phyloP scores from a whole-genome alignment of 139 green algal species.

The Diplosphaera chodatii region DNA sequence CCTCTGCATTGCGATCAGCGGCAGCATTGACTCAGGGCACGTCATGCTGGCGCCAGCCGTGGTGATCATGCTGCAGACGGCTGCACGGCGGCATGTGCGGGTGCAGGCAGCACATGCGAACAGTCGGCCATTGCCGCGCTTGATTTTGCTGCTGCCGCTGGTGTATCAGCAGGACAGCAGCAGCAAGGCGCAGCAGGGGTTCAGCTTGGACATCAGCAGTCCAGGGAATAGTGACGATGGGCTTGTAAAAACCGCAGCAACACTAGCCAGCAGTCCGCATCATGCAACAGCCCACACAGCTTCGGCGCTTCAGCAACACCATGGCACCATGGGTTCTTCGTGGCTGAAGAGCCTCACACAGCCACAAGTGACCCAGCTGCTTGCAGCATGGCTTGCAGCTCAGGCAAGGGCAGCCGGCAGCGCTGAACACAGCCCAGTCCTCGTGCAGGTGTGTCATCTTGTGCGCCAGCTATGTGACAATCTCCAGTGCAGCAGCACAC shows the following conservation, averaged over 20 bases:
- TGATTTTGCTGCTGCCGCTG: conserved; percentile 18
- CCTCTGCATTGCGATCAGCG: background rate
- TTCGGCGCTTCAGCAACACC: too few species aligned
- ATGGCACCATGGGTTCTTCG: too few species aligned
- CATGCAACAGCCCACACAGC: too few species aligned
- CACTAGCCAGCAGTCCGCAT: background rate
- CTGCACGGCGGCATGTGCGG: background rate
- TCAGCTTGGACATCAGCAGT: too few species aligned
- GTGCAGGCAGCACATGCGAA: background rate
- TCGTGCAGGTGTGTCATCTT: background rate
- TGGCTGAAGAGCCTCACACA: conserved; percentile 2
- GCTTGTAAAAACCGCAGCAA: background rate
- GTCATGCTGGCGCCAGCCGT: background rate
- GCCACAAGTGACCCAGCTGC: conserved; percentile 1
- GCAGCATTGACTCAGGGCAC: background rate
- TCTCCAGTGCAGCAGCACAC: too few species aligned
- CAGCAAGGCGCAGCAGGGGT: too few species aligned
- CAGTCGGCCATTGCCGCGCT: conserved; percentile 8
- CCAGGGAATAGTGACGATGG: too few species aligned
- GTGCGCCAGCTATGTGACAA: too few species aligned
- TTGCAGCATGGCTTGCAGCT: conserved; percentile 12
- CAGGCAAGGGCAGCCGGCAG: background rate
- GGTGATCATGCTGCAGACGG: background rate
- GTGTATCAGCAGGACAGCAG: background rate
- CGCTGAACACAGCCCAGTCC: too few species aligned